Percentiles rank a stretch among this genome's conserved stretches.
phyloP scores from a whole-genome alignment of 306 rosid species.

The Cicer bijugum region DNA sequence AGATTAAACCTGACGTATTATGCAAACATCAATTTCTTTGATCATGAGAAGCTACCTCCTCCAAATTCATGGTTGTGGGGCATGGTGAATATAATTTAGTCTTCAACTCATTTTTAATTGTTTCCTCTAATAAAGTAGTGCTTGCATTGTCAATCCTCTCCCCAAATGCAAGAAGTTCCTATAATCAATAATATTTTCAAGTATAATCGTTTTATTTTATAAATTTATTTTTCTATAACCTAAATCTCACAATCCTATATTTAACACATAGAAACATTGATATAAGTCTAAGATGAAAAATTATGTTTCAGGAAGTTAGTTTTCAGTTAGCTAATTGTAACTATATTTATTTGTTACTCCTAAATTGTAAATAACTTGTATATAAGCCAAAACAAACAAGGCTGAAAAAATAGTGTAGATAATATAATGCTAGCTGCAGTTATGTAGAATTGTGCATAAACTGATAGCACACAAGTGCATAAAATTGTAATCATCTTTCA shows the following conservation, averaged over 20 bases:
- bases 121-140: constrained; percentile 79
- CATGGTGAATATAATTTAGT: constrained; percentile 51
- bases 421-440: no score
- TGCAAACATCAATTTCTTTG: constrained; percentile 68
- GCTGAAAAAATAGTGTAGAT: no score
- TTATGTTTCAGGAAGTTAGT: no score
- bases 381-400: no score
- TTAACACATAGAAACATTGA: no score
- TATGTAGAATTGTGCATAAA: no score
- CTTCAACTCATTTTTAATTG: constrained; percentile 57
- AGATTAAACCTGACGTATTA: constrained; percentile 83
- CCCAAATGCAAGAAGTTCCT: constrained; percentile 95
- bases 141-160: constrained; percentile 86
- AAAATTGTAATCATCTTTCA: no score
- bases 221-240: not conserved
- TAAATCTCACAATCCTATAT: not conserved
- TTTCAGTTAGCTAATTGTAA: no score
- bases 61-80: constrained; percentile 47
- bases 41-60: constrained; percentile 57
- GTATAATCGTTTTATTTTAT: not conserved
- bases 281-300: no score
- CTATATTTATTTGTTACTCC: no score
- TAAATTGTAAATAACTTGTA: no score
- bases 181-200: constrained; percentile 31
- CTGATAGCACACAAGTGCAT: no score